Percentiles rank a stretch among this genome's conserved stretches.
These are phyloP conservation scores for Hibiscus tridactylites DNA, from an alignment of 345 rosid genomes.

Conservation along the genomic window DNA sequence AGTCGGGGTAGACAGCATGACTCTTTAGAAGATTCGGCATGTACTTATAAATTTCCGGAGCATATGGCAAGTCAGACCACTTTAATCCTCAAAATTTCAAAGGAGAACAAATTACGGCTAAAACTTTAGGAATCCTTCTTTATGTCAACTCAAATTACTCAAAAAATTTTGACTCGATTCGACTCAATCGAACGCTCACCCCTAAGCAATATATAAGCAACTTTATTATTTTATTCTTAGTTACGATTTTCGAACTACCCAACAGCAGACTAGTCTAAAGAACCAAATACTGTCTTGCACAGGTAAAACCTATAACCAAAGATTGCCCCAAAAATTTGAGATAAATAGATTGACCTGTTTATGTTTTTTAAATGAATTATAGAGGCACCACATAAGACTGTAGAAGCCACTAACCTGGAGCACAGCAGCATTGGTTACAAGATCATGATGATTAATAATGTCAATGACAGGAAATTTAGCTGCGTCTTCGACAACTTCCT, in stretches of 20 bases:
- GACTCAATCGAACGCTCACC: too few relatives aligned
- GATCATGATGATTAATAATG: constrained; percentile 45
- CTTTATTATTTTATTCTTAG: not conserved
- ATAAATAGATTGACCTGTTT: not conserved
- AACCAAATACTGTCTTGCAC: not conserved
- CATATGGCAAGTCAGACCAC: not conserved
- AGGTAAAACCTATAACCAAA: not conserved
- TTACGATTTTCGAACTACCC: not conserved
- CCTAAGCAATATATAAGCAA: not conserved
- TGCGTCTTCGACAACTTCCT: constrained; percentile 66
- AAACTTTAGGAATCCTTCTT: not conserved
- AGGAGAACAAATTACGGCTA: not conserved
- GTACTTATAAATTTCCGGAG: too few relatives aligned
- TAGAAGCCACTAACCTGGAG: constrained; percentile 44
- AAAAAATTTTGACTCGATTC: too few relatives aligned
- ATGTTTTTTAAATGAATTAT: not conserved
- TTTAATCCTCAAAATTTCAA: not conserved
- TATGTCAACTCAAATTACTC: too few relatives aligned
- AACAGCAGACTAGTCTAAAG: not conserved
- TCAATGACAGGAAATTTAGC: constrained; percentile 66
- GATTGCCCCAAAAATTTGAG: not conserved
- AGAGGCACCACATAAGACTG: not conserved
- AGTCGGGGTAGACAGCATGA: not conserved
- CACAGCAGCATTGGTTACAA: constrained; percentile 53
- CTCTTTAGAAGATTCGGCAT: too few relatives aligned